Conservation (phyloP, 208 protist genomes). For the Cochliopodium minus region DNA sequence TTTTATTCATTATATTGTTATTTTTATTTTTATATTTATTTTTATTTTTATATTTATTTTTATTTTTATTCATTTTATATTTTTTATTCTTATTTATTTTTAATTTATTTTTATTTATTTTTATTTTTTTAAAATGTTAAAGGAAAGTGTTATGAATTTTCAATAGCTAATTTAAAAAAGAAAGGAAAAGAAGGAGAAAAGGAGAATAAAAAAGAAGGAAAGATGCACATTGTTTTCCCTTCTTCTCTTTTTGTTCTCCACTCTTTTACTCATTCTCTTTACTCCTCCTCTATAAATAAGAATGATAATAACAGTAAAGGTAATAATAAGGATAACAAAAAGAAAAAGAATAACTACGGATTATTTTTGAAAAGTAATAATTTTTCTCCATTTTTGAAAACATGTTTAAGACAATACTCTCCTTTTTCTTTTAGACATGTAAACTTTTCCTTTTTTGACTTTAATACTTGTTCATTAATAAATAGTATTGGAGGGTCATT, state of each 20-base stretch:
- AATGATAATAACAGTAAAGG: too few species aligned
- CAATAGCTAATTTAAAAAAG: constrained; percentile 1
- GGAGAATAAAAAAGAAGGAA: constrained; percentile 8
- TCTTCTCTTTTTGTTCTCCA: constrained; percentile 11
- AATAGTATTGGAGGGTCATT: too few species aligned
- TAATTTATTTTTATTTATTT: constrained; percentile 12
- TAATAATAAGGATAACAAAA: too few species aligned
- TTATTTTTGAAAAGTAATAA: not conserved
- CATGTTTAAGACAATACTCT: not conserved
- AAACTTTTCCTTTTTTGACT: too few species aligned
- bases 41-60: constrained; percentile 10
- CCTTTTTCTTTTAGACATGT: too few species aligned
- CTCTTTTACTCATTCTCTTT: not conserved
- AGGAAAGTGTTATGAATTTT: too few species aligned
- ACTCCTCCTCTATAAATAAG: too few species aligned
- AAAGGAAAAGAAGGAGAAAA: constrained; percentile 9
- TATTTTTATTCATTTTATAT: constrained; percentile 4
- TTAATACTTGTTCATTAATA: too few species aligned
- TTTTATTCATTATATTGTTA: not conserved
- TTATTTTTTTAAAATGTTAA: constrained; percentile 9
- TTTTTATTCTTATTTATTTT: not conserved
- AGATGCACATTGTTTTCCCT: constrained; percentile 3
- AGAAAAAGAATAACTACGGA: not conserved
- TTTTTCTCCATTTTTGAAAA: too few species aligned
- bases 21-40: constrained; percentile 11